Base-by-base conservation (phyloP, 1,284 basidiomycete species). In the Puccinia coronata region DNA sequence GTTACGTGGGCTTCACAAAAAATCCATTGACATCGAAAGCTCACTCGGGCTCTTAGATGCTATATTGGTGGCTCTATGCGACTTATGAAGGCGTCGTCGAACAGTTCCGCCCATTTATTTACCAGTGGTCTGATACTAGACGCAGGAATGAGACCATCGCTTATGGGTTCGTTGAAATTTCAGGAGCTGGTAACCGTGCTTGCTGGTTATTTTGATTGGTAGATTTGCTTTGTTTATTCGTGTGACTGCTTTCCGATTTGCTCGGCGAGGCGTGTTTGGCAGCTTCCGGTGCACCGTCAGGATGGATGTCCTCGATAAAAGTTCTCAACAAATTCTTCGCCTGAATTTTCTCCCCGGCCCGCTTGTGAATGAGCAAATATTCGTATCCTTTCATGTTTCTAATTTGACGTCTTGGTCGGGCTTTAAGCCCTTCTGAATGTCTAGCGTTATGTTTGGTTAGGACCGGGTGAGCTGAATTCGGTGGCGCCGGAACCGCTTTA, bases 281-380 rank as follows among this genome's bases (percentile, higher is more conserved):
- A 11, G 61, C 5, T 28, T 39, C 16, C 63, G 41, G 20, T 18
- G 23, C 0, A 28, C n/a, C n/a, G 18, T 25, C 39, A 25, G 61
- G 8, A 20, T 47, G 9, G 4, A 67, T 43, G 14, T 28, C 63
- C 12, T 43, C 41, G n/a, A 67, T 43, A n/a, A 67, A 47, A 18
- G 63, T 67, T 39, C 28, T 67, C 63, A 67, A 25, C n/a, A 67
- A 16, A 47, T 67, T 67, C 63, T 67, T 67, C 5, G 63, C 2
- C 20, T 5, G 3, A 1, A 14, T 4, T 28, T 25, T 47, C 1
- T 67, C n/a, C 18, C 43, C 43, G 16, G 20, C 63, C 18, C 63
- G 63, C 16, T 67, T 67, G 6, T 67, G 39, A 4, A 67, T 23
- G 2, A 41, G 61, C 39, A 25, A 67, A 25, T 39, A 67, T 43